Percentiles rank a stretch among this genome's conserved stretches.
phyloP scores from a whole-genome alignment of 164 flowering plant species.

The Brasenia schreberi region DNA sequence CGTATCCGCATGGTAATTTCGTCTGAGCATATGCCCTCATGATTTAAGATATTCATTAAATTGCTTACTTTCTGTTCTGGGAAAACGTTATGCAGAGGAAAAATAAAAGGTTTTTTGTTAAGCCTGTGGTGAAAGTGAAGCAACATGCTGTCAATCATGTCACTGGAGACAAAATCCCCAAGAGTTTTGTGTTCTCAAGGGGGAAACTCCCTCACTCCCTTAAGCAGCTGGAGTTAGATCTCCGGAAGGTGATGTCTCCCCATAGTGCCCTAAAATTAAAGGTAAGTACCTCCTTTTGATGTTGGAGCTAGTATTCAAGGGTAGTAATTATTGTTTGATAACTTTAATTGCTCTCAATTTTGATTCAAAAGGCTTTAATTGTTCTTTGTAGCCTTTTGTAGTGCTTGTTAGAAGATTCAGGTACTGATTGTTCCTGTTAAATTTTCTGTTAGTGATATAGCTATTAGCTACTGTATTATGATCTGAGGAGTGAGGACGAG shows the following conservation, averaged over 20 bases:
- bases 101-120: slow-evolving; percentile 37
- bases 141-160: slow-evolving; percentile 55
- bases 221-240: slow-evolving; percentile 57
- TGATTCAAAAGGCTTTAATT: no score
- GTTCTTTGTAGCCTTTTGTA: no score
- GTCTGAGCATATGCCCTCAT: not conserved
- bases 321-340: no score
- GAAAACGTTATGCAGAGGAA: slow-evolving; percentile 17
- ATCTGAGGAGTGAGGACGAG: no score
- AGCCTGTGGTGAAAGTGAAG: slow-evolving; percentile 24
- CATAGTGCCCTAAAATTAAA: slow-evolving; percentile 78
- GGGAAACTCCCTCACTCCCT: slow-evolving; percentile 64
- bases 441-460: no score
- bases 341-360: no score
- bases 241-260: slow-evolving; percentile 88
- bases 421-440: no score
- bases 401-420: no score
- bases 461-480: no score
- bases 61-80: not conserved
- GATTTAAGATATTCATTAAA: not conserved
- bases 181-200: slow-evolving; percentile 75
- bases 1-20: not conserved
- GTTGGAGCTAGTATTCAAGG: no score
- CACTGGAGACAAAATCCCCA: slow-evolving; percentile 82
- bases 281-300: slow-evolving; percentile 22